Evolutionary conservation across 371 early-diverging fungal species (phyloP).

Genomic region (Catenaria anguillulae): DNA sequence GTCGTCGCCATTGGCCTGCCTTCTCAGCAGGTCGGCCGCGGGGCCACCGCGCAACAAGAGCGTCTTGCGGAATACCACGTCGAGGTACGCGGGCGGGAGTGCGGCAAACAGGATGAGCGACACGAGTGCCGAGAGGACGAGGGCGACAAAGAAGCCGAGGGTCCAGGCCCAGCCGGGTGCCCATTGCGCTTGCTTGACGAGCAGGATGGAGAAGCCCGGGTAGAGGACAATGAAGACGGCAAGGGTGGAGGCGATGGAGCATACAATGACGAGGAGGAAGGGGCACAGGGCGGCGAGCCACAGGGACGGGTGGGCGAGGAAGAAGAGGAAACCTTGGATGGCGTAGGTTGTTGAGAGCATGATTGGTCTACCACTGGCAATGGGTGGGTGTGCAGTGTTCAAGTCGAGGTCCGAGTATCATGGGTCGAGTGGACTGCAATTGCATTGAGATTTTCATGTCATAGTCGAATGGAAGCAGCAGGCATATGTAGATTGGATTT

Average conservation of each 20-base stretch:
- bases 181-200: not conserved
- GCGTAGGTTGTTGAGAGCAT: not conserved
- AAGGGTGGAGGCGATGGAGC: not conserved
- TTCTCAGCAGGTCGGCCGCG: not conserved
- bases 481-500: no score
- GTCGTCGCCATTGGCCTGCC: not conserved
- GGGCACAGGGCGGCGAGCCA: not conserved
- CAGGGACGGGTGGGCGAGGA: not conserved
- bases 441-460: no score
- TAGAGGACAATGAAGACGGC: not conserved
- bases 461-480: no score
- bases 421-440: no score
- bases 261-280: not conserved
- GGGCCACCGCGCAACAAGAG: not conserved
- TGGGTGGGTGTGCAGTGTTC: no score
- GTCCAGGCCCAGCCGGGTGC: not conserved
- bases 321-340: not conserved
- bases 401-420: no score
- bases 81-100: constrained; percentile 1
- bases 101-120: constrained; percentile 4
- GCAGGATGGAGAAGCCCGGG: not conserved
- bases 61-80: constrained; percentile 4
- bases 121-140: not conserved
- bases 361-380: no score
- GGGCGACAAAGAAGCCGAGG: not conserved